phyloP scores from a whole-genome alignment of 169 alveolate genomes.

The Plasmodium gaboni region DNA sequence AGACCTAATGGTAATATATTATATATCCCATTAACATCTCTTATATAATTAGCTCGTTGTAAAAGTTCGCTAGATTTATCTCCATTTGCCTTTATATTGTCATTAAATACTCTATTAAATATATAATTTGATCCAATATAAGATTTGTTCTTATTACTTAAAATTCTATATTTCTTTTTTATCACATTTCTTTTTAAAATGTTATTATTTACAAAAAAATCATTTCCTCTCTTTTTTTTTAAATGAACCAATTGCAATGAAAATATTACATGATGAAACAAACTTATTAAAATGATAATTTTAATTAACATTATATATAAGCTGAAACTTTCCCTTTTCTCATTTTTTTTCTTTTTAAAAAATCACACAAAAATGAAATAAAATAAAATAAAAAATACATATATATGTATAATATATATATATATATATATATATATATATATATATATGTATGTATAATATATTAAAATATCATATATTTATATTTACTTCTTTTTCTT shows the following conservation, averaged over 20 bases:
- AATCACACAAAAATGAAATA: neutral
- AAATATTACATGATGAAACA: neutral
- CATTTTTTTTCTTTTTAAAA: slow-evolving; percentile 5
- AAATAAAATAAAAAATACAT: too few relatives aligned
- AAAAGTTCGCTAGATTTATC: slow-evolving; percentile 63
- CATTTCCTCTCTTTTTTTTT: neutral
- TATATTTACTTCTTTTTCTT: too few relatives aligned
- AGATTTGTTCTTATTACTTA: slow-evolving; percentile 4
- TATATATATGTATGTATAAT: too few relatives aligned
- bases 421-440: too few relatives aligned
- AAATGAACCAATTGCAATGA: neutral
- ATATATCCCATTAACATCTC: slow-evolving; percentile 41
- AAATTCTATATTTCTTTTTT: neutral
- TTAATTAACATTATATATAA: slow-evolving; percentile 1
- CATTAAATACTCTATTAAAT: slow-evolving; percentile 49
- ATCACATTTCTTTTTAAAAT: neutral
- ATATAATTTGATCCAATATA: slow-evolving; percentile 34
- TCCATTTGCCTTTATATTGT: slow-evolving; percentile 34
- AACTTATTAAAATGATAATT: neutral
- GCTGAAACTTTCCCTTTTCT: neutral
- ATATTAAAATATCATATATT: too few relatives aligned
- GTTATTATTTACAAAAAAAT: slow-evolving; percentile 1
- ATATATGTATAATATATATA: too few relatives aligned
- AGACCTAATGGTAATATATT: slow-evolving; percentile 51
- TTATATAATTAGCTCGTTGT: slow-evolving; percentile 50